phyloP scores from a whole-genome alignment of 805 yeast genomes.

The Candida silvicultrix region DNA sequence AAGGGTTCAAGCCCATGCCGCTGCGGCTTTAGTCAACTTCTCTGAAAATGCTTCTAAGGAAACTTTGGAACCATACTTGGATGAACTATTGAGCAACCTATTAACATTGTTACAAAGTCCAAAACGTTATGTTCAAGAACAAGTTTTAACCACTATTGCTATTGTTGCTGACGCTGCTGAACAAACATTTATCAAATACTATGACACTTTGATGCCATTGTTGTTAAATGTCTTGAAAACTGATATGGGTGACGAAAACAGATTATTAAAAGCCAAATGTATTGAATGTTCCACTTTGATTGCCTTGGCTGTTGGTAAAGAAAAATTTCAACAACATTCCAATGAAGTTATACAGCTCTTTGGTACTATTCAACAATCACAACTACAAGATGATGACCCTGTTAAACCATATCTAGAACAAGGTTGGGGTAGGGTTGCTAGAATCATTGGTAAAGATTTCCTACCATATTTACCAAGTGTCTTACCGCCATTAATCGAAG shows the following conservation, averaged over 20 bases:
- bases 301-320: slow-evolving; percentile 92
- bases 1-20: slow-evolving; percentile 96
- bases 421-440: slow-evolving; percentile 94
- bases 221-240: slow-evolving; percentile 71
- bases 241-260: slow-evolving; percentile 72
- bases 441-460: slow-evolving; percentile 79
- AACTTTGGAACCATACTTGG: slow-evolving; percentile 87
- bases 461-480: slow-evolving; percentile 78
- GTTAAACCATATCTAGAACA: slow-evolving; percentile 82
- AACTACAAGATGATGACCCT: slow-evolving; percentile 71
- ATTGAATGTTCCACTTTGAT: slow-evolving; percentile 94
- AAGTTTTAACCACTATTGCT: slow-evolving; percentile 93
- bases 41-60: slow-evolving; percentile 88
- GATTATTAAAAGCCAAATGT: slow-evolving; percentile 83
- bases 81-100: slow-evolving; percentile 66
- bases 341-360: slow-evolving; percentile 68
- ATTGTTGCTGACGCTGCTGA: slow-evolving; percentile 97
- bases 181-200: slow-evolving; percentile 79
- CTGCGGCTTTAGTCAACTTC: slow-evolving; percentile 95
- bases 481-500: slow-evolving; percentile 78
- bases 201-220: slow-evolving; percentile 90
- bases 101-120: slow-evolving; percentile 76
- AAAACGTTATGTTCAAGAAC: slow-evolving; percentile 93
- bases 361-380: slow-evolving; percentile 60
- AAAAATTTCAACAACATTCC: slow-evolving; percentile 72